Base-by-base conservation (phyloP, 495 filamentous ascomycete genomes). In the Paragyromitra xinjiangensis region DNA sequence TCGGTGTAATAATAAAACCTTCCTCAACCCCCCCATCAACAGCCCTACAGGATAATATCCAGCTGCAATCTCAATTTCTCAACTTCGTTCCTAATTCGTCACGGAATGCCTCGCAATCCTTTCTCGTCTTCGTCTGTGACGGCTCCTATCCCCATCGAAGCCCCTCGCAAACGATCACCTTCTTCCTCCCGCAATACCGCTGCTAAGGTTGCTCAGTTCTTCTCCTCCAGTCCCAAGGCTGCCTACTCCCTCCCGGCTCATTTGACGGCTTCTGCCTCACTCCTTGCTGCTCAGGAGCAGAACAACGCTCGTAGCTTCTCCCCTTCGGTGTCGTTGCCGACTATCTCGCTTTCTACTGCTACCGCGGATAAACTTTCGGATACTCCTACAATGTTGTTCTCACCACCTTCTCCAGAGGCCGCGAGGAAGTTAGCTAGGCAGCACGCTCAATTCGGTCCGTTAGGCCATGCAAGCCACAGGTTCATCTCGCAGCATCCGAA, bases 391-490 rank as follows among this genome's bases (percentile, higher is more conserved):
- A 83, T 83, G 82, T 88, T 99, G 37, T 98, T 98, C 84, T 88
- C 95, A 81, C 96, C 95, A 22, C 93, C 93, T 44, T 93, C 93
- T n/a, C 91, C 92, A 11, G 93, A 91, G 82, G 94, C 98, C 84
- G 89, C 90, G 48, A 89, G 89, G 55, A 88, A 88, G 69, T 86
- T 91, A 84, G 90, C 91, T 37, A 92, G 90, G 78, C 87, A 91
- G 81, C 92, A 98, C 84, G 93, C 96, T 42, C 93, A 98, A 83
- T 99, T 98, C 83, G 95, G 93, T 48, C 94, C 94, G 24, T 87
- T 98, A 78, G 88, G 92, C 78, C 89, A 91, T 81, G 88, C 87
- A 44, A 91, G 86, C 79, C 95, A 99, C 83, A 89, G 91, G 71
- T 97, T 96, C 85, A 90, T 93, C 77, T 97, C 94, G 84, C 89